Evolutionary conservation across 306 rosid genomes (phyloP).

Genomic region (Cicer cuneatum): DNA sequence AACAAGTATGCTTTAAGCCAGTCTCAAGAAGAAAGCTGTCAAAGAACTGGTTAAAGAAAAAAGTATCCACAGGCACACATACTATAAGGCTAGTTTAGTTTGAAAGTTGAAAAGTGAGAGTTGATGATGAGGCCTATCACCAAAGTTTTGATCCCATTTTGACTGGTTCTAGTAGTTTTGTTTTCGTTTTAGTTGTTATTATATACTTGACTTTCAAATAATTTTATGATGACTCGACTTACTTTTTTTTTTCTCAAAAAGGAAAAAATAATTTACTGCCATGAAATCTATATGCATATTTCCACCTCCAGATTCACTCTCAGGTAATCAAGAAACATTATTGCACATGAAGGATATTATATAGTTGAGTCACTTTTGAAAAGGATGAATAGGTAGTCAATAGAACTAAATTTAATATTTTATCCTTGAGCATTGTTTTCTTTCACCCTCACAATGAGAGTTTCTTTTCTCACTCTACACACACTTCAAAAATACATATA

Average conservation of each 20-base stretch:
- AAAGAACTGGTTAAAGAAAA: not conserved
- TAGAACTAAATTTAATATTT: too few species aligned
- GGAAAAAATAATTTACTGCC: not conserved
- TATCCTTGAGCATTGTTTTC: too few species aligned
- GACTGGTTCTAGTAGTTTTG: not conserved
- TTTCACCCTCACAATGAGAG: too few species aligned
- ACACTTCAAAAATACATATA: too few species aligned
- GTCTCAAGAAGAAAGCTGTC: conserved; percentile 27
- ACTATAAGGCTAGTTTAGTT: not conserved
- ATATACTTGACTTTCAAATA: not conserved
- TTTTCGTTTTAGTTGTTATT: not conserved
- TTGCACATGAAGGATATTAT: not conserved
- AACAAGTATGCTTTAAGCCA: conserved; percentile 27
- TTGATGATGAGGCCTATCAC: not conserved
- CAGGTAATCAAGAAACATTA: too few species aligned
- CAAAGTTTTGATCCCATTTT: conserved; percentile 27
- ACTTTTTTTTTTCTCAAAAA: not conserved
- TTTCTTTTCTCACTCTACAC: too few species aligned
- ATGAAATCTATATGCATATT: not conserved
- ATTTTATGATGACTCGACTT: not conserved
- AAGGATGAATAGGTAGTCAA: too few species aligned
- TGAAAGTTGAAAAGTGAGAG: conserved; percentile 5
- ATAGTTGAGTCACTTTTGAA: too few species aligned
- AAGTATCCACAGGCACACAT: not conserved
- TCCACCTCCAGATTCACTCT: not conserved